phyloP scores from a whole-genome alignment of 2,329 filamentous ascomycete genomes.

The Fusarium heterosporum region DNA sequence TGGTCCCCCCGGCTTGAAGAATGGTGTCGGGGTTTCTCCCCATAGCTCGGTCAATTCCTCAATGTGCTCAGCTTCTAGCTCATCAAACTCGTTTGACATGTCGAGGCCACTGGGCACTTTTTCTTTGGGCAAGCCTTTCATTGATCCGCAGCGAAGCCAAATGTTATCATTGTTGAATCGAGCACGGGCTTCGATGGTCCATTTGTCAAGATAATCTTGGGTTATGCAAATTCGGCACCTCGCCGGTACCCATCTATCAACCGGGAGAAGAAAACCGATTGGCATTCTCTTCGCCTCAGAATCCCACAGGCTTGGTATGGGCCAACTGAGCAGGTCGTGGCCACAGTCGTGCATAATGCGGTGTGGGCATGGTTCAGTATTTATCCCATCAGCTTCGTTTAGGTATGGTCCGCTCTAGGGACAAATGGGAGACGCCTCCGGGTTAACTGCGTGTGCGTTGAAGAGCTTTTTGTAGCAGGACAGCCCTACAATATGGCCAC shows the following conservation, averaged over 20 bases:
- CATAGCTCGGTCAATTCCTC: neutral
- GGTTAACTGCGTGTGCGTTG: neutral
- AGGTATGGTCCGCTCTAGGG: constrained; percentile 32
- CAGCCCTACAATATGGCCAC: constrained; percentile 40
- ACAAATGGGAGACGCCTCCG: constrained; percentile 2
- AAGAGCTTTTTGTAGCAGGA: constrained; percentile 25
- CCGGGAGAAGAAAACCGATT: neutral
- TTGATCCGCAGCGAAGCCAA: constrained; percentile 3
- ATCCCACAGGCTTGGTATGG: neutral
- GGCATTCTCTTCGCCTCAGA: neutral
- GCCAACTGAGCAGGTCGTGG: constrained; percentile 10
- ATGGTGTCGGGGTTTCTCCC: neutral
- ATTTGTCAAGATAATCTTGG: constrained; percentile 11
- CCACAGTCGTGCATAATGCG: constrained; percentile 35
- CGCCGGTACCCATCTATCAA: neutral
- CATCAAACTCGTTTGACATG: neutral
- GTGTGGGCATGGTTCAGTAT: constrained; percentile 17
- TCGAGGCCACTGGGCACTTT: neutral
- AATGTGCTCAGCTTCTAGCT: neutral
- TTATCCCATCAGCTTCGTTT: constrained; percentile 15
- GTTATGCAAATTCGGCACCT: constrained; percentile 31
- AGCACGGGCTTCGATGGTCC: constrained; percentile 16
- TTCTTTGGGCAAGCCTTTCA: constrained; percentile 8
- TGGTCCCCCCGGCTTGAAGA: neutral
- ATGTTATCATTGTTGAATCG: neutral